Percentiles rank a stretch among this genome's conserved stretches.
Evolutionary conservation across 2,329 filamentous ascomycete genomes (phyloP).

Genomic region (Cercospora berteroae): DNA sequence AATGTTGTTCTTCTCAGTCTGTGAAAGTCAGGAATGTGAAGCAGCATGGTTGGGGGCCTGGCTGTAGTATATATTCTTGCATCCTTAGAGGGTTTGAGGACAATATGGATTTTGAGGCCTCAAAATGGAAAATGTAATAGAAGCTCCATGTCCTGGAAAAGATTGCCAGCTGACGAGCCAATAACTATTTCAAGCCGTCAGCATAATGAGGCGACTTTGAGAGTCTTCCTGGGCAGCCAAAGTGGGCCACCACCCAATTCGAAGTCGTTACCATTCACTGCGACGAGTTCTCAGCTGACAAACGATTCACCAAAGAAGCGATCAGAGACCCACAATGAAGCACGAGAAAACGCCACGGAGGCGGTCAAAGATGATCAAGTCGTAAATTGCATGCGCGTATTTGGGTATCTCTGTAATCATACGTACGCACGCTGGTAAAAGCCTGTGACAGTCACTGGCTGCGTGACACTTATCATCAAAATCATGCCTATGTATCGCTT

Average conservation of each 20-base stretch:
- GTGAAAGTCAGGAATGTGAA: neutral
- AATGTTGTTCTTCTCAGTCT: neutral
- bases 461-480: conserved; percentile 17
- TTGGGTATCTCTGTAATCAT: conserved; percentile 15
- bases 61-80: neutral
- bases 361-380: conserved; percentile 3
- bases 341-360: neutral
- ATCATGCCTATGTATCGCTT: conserved; percentile 12
- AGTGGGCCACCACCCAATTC: neutral
- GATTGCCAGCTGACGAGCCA: neutral
- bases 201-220: neutral
- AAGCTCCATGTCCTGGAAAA: neutral
- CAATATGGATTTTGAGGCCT: neutral
- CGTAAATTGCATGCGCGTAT: neutral
- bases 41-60: neutral
- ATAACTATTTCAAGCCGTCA: neutral
- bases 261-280: neutral
- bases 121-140: neutral
- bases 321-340: neutral
- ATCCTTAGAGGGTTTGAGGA: neutral
- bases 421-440: conserved; percentile 3
- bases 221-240: neutral
- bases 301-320: neutral
- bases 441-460: conserved; percentile 1
- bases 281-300: neutral